Conservation (phyloP, 1,284 basidiomycete species). For the Leccinum subrobustum region DNA sequence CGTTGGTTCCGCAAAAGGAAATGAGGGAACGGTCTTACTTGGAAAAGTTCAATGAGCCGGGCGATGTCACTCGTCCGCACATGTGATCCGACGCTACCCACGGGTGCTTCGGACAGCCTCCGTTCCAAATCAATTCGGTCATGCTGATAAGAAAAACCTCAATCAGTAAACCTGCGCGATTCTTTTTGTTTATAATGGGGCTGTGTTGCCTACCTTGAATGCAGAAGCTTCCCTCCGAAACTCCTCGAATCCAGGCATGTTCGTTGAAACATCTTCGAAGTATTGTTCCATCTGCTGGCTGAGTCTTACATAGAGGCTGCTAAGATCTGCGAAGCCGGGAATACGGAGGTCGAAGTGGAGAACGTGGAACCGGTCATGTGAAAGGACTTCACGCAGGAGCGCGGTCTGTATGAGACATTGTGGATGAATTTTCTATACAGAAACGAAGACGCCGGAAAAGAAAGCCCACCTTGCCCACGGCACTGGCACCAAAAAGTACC, state of each 20-base stretch:
- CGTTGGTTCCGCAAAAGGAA: no score
- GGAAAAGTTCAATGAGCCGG: no score
- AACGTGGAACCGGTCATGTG: slow-evolving; percentile 65
- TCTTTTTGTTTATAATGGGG: not conserved
- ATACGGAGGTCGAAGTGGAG: slow-evolving; percentile 83
- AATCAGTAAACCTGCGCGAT: slow-evolving; percentile 6
- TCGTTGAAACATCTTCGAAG: slow-evolving; percentile 62
- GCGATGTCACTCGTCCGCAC: slow-evolving; percentile 44
- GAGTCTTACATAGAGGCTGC: slow-evolving; percentile 71
- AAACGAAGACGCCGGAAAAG: not conserved
- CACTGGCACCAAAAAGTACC: slow-evolving; percentile 77
- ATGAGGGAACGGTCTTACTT: no score
- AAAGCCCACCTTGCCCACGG: slow-evolving; percentile 66
- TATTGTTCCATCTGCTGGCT: slow-evolving; percentile 80
- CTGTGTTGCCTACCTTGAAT: slow-evolving; percentile 58
- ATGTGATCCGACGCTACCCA: slow-evolving; percentile 36
- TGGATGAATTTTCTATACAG: slow-evolving; percentile 6
- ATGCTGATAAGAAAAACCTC: slow-evolving; percentile 43
- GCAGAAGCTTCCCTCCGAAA: slow-evolving; percentile 73
- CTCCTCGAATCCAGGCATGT: slow-evolving; percentile 64
- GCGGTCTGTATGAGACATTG: slow-evolving; percentile 51
- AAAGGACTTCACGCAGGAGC: slow-evolving; percentile 73
- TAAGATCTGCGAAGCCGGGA: slow-evolving; percentile 77
- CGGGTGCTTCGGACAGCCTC: slow-evolving; percentile 45
- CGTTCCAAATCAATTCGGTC: slow-evolving; percentile 71